These are phyloP conservation scores for Davidsoniella virescens DNA, from an alignment of 2,329 filamentous ascomycete genomes.

Conservation along the genomic window DNA sequence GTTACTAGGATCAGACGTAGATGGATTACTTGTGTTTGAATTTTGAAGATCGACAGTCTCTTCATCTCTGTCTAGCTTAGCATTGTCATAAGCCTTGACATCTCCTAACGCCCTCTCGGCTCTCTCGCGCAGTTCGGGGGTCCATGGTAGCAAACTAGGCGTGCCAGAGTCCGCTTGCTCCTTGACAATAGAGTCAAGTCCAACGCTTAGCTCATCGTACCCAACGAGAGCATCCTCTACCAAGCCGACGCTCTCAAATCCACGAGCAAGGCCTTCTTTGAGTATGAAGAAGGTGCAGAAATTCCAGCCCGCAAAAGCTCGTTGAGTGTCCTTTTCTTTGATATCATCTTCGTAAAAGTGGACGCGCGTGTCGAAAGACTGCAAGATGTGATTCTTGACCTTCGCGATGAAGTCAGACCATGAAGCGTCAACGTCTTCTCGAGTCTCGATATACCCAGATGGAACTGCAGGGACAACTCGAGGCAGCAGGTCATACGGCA, in stretches of 20 bases:
- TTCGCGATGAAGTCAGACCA: slow-evolving; percentile 76
- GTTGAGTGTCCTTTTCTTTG: slow-evolving; percentile 77
- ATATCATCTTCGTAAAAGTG: slow-evolving; percentile 96
- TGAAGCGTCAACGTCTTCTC: slow-evolving; percentile 63
- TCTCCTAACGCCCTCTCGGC: slow-evolving; percentile 23
- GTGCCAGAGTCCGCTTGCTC: slow-evolving; percentile 49
- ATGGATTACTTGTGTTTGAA: slow-evolving; percentile 21
- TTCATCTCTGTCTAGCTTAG: slow-evolving; percentile 19
- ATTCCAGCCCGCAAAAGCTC: slow-evolving; percentile 86
- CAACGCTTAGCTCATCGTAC: slow-evolving; percentile 85
- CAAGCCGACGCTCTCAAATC: slow-evolving; percentile 89
- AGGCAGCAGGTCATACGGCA: slow-evolving; percentile 47
- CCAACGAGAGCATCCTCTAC: slow-evolving; percentile 89
- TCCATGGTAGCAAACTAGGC: slow-evolving; percentile 51
- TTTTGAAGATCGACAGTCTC: slow-evolving; percentile 35
- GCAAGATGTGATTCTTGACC: slow-evolving; percentile 72
- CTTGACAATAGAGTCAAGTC: slow-evolving; percentile 65
- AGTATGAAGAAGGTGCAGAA: slow-evolving; percentile 98
- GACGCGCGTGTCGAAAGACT: slow-evolving; percentile 80
- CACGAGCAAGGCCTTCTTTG: slow-evolving; percentile 84
- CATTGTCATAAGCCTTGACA: background rate
- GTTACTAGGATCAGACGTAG: too few species aligned
- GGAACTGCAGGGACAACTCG: slow-evolving; percentile 47
- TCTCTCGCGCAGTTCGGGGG: slow-evolving; percentile 52
- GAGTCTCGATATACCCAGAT: slow-evolving; percentile 50